Base-by-base conservation (phyloP, 805 yeast genomes). In the Spathaspora arborariae region DNA sequence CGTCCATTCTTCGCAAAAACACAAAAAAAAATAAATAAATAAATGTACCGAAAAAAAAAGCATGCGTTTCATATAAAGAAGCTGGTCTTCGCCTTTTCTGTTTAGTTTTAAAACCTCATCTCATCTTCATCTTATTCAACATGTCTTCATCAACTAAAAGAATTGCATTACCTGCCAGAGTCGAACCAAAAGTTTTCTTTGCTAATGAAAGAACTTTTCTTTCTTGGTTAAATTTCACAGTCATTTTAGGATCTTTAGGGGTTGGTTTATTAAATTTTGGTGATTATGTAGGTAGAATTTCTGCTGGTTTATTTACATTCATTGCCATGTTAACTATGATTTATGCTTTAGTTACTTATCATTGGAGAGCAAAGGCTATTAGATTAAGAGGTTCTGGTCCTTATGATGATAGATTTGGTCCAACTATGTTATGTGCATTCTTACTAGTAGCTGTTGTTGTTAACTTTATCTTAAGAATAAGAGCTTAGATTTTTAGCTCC, bases 351-450 rank as follows among this genome's bases (percentile, higher is more conserved):
- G 79, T 89, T 41, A 94, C 98, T 10, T 94, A 94, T 67, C 99
- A 94, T 69, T 95, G 99, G 99, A 88, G 99, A 75, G 99, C 99
- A 1, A 89, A 91, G 63, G 99, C 99, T 49, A 94, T 94, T 56
- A 84, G 99, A 68, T 80, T 92, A 70, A 84, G 98, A 69, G 99
- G 99, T 37, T 82, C 96, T 11, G 99, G 99, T 41, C 99, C 99
- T n/a, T 94, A 94, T 64, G 99, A 94, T 63, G 99, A 94, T 69
- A 82, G 99, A 64, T 85, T 94, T 56, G 99, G 99, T 39, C 99
- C 99, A 41, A 95, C 99, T 13, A 84, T 92, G 87, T 79, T 94
- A 58, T 94, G 99, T 72, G 78, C 92, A 74, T 94, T 94, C 73
- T 76, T 94, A 59, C 75, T 94, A 53, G 81, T 90, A 41, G 97